phyloP scores from a whole-genome alignment of 2,329 filamentous ascomycete genomes.

The Aureobasidium melanogenum region DNA sequence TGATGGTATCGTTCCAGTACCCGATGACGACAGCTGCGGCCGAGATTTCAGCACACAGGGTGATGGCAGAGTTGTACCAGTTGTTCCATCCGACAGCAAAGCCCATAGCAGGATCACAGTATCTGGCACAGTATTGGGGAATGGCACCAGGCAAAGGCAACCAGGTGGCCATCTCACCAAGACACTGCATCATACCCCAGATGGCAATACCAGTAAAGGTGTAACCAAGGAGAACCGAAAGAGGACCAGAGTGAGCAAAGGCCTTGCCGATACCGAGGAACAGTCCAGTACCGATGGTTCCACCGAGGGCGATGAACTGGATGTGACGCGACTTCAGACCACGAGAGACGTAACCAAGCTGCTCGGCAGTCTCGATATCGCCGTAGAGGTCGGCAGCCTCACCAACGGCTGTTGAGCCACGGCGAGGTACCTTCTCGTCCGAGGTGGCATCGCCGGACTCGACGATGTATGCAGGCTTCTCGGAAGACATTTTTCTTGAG shows the following conservation, averaged over 20 bases:
- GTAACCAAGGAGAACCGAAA: slow-evolving; percentile 13
- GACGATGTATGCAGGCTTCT: slow-evolving; percentile 12
- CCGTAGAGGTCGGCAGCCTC: slow-evolving; percentile 48
- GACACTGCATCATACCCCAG: slow-evolving; percentile 33
- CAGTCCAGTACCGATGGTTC: slow-evolving; percentile 38
- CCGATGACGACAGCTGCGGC: slow-evolving; percentile 57
- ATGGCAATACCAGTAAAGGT: slow-evolving; percentile 19
- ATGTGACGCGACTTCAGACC: slow-evolving; percentile 48
- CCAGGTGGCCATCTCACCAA: slow-evolving; percentile 35
- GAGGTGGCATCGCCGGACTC: background rate
- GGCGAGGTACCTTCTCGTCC: slow-evolving; percentile 11
- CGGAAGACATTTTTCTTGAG: background rate
- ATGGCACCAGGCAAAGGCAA: slow-evolving; percentile 26
- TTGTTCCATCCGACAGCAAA: slow-evolving; percentile 37
- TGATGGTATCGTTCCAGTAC: slow-evolving; percentile 41
- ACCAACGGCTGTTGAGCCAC: slow-evolving; percentile 20
- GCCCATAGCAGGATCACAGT: slow-evolving; percentile 17
- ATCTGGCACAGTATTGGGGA: slow-evolving; percentile 17
- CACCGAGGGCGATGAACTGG: slow-evolving; percentile 51
- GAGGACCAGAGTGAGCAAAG: slow-evolving; percentile 12
- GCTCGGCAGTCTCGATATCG: slow-evolving; percentile 40
- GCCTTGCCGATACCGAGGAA: slow-evolving; percentile 14
- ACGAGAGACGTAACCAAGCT: slow-evolving; percentile 43
- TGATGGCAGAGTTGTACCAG: slow-evolving; percentile 40
- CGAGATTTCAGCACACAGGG: slow-evolving; percentile 50